Conservation (phyloP, 306 rosid species). For the Quercus engelmannii region DNA sequence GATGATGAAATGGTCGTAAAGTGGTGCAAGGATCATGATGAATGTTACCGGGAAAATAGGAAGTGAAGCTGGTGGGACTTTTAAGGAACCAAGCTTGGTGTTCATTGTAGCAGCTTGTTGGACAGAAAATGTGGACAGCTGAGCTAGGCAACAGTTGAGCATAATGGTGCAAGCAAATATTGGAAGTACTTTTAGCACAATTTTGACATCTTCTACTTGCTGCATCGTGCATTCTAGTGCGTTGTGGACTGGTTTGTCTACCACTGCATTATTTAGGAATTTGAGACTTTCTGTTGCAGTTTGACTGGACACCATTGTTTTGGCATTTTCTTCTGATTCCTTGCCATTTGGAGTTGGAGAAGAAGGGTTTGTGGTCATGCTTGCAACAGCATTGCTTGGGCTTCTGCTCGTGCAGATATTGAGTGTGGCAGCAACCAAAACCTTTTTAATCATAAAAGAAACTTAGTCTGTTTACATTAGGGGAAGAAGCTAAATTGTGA, state of each 20-base stretch:
- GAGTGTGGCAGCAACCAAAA: constrained; percentile 49
- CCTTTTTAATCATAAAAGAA: constrained; percentile 42
- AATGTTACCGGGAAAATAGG: constrained; percentile 87
- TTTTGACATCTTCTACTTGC: constrained; percentile 78
- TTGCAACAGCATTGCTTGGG: constrained; percentile 57
- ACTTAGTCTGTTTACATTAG: not conserved
- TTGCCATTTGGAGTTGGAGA: constrained; percentile 29
- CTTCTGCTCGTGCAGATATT: constrained; percentile 40
- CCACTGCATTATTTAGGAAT: constrained; percentile 57
- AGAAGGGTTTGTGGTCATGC: constrained; percentile 61
- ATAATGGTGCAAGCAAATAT: constrained; percentile 81
- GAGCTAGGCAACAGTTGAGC: constrained; percentile 88
- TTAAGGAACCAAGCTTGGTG: constrained; percentile 73
- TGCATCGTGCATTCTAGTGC: constrained; percentile 58
- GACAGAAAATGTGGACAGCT: constrained; percentile 85
- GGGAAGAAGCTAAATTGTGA: not conserved
- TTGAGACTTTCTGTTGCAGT: constrained; percentile 42
- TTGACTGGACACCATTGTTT: constrained; percentile 13
- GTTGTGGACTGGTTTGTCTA: constrained; percentile 35
- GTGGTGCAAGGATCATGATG: constrained; percentile 77
- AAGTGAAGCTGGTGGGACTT: constrained; percentile 85
- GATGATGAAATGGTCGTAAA: constrained; percentile 72
- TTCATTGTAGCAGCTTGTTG: constrained; percentile 92
- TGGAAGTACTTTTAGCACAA: constrained; percentile 67
- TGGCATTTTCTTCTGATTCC: constrained; percentile 18